phyloP scores from a whole-genome alignment of 176 grass and related monocot species.

The Poa pratensis region DNA sequence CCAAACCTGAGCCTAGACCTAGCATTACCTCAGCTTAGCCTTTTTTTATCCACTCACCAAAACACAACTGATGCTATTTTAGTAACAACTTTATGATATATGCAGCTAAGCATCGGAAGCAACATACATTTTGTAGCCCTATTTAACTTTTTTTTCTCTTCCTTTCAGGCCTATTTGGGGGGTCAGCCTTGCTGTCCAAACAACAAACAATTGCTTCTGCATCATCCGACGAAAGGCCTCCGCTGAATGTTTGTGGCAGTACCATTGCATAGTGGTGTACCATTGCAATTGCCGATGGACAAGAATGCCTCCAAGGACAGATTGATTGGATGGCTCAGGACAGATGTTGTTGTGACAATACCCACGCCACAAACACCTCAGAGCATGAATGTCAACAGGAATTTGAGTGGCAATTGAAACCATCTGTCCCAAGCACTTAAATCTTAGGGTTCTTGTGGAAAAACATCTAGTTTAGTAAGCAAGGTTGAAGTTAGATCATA shows the following conservation, averaged over 20 bases:
- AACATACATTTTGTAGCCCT: conserved; percentile 35
- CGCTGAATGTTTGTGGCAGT: conserved; percentile 13
- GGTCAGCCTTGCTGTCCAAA: conserved; percentile 40
- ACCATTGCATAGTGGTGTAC: conserved; percentile 32
- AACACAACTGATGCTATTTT: conserved; percentile 28
- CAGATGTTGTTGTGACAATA: conserved; percentile 36
- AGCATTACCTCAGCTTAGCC: conserved; percentile 41
- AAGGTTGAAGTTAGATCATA: neutral
- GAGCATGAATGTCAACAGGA: neutral
- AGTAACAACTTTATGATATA: neutral
- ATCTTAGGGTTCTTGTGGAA: neutral
- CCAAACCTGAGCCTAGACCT: conserved; percentile 48
- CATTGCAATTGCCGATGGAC: conserved; percentile 43
- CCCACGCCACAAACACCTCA: conserved; percentile 41
- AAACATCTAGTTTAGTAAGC: neutral
- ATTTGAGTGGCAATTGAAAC: conserved; percentile 13
- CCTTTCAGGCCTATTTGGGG: conserved; percentile 43
- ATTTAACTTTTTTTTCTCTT: conserved; percentile 44
- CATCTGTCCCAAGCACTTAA: neutral
- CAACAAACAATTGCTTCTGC: conserved; percentile 45
- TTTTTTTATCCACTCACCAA: conserved; percentile 41
- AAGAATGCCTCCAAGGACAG: conserved; percentile 48
- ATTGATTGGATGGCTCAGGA: conserved; percentile 53
- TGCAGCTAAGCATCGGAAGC: conserved; percentile 15
- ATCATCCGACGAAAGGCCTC: conserved; percentile 20